phyloP scores from a whole-genome alignment of 2,329 filamentous ascomycete species.

The Pseudodiploospora longispora region DNA sequence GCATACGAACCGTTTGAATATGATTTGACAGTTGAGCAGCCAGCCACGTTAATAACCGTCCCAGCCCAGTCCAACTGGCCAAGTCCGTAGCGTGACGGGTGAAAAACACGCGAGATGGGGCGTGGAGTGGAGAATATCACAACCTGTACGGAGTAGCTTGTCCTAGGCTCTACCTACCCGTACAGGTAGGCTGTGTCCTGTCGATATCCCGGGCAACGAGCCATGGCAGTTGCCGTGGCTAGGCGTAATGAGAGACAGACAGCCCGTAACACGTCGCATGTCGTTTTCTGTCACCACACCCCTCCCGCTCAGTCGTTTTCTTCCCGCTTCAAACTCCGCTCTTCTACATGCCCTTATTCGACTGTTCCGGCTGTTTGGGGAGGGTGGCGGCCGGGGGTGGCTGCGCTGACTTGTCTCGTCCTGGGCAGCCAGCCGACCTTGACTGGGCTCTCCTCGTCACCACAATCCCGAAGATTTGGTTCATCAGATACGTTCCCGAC shows the following conservation, averaged over 20 bases:
- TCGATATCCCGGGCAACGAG: no score
- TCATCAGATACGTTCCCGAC: slow-evolving; percentile 8
- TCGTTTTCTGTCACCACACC: slow-evolving; percentile 2
- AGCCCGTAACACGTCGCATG: not conserved
- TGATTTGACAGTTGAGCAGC: no score
- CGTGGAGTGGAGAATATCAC: no score
- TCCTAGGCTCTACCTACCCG: no score
- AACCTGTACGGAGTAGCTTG: no score
- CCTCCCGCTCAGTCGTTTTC: slow-evolving; percentile 1
- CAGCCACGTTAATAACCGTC: no score
- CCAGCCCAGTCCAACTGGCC: no score
- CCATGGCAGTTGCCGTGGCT: not conserved
- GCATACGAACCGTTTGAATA: no score
- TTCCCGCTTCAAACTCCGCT: not conserved
- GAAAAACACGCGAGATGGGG: no score
- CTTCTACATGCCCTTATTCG: not conserved
- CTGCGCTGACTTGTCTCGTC: slow-evolving; percentile 6
- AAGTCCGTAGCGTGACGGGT: no score
- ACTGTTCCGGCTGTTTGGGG: not conserved
- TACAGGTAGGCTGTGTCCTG: no score
- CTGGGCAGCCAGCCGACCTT: slow-evolving; percentile 3
- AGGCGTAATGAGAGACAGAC: slow-evolving; percentile 1
- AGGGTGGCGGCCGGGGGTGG: slow-evolving; percentile 5
- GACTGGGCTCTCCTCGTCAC: slow-evolving; percentile 3
- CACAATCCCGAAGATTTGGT: slow-evolving; percentile 3